phyloP scores from a whole-genome alignment of 164 flowering plant genomes.

The Annona cherimola region DNA sequence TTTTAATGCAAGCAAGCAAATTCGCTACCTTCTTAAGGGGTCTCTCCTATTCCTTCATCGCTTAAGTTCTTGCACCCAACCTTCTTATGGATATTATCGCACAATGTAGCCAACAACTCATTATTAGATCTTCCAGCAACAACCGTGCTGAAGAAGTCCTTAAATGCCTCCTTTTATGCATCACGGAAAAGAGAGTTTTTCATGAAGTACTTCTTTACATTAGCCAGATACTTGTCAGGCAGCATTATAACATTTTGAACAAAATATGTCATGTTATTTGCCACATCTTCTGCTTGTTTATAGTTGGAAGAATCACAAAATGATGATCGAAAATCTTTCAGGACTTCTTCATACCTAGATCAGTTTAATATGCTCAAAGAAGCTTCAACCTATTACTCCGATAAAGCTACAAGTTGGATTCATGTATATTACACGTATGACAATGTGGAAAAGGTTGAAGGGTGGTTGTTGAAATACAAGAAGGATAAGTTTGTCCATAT shows the following conservation, averaged over 20 bases:
- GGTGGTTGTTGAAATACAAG: conserved; percentile 63
- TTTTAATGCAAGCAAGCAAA: conserved; percentile 69
- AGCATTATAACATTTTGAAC: conserved; percentile 84
- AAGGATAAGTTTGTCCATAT: conserved; percentile 84
- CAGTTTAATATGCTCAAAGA: conserved; percentile 58
- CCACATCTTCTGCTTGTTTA: conserved; percentile 93
- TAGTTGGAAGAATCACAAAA: conserved; percentile 91
- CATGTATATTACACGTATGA: conserved; percentile 80
- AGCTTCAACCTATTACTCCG: conserved; percentile 67
- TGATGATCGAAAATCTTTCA: conserved; percentile 95
- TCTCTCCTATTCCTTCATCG: conserved; percentile 91
- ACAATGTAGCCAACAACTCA: conserved; percentile 82
- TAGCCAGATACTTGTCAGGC: conserved; percentile 84
- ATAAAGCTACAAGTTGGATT: conserved; percentile 83
- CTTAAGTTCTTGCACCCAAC: conserved; percentile 94
- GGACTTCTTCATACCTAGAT: conserved; percentile 88
- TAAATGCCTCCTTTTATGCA: conserved; percentile 96
- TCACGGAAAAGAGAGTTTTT: conserved; percentile 88
- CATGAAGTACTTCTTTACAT: conserved; percentile 68
- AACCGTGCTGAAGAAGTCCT: conserved; percentile 85
- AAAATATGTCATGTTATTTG: conserved; percentile 84
- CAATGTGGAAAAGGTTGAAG: conserved; percentile 79
- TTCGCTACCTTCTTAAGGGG: conserved; percentile 90
- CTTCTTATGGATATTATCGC: conserved; percentile 90
- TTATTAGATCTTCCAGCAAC: conserved; percentile 91